These are phyloP conservation scores for Epichloe elymi DNA, from an alignment of 2,329 filamentous ascomycete species.

Conservation along the genomic window DNA sequence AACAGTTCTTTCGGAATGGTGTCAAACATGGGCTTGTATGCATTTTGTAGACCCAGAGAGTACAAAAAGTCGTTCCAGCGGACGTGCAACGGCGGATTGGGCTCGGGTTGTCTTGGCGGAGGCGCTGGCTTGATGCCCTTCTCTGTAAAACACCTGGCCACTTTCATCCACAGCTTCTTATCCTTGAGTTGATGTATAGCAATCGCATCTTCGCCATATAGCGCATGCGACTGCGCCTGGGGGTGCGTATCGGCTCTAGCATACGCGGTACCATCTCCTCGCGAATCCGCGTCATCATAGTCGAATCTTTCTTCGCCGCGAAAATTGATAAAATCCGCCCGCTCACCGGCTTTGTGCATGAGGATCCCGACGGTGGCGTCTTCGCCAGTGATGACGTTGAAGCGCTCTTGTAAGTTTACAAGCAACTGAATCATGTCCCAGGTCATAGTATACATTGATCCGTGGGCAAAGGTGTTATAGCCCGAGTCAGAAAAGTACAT, in stretches of 20 bases:
- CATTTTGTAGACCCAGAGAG: slow-evolving; percentile 8
- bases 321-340: slow-evolving; percentile 16
- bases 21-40: slow-evolving; percentile 11
- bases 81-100: slow-evolving; percentile 7
- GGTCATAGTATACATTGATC: slow-evolving; percentile 21
- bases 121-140: slow-evolving; percentile 13
- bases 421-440: slow-evolving; percentile 20
- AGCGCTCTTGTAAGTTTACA: slow-evolving; percentile 12
- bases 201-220: slow-evolving; percentile 11
- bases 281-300: slow-evolving; percentile 15
- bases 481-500: slow-evolving; percentile 13
- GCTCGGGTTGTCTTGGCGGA: neutral
- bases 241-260: slow-evolving; percentile 14
- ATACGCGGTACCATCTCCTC: slow-evolving; percentile 16
- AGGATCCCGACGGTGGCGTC: slow-evolving; percentile 18
- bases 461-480: slow-evolving; percentile 18
- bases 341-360: slow-evolving; percentile 14
- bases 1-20: slow-evolving; percentile 13
- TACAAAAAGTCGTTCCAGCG: slow-evolving; percentile 15
- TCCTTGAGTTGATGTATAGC: slow-evolving; percentile 18
- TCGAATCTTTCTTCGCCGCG: slow-evolving; percentile 18
- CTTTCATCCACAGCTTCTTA: slow-evolving; percentile 13
- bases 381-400: slow-evolving; percentile 16
- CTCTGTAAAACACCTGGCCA: slow-evolving; percentile 17
- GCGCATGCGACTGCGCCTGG: slow-evolving; percentile 13